phyloP scores from a whole-genome alignment of 805 yeast species.

The Candida andamanensis region DNA sequence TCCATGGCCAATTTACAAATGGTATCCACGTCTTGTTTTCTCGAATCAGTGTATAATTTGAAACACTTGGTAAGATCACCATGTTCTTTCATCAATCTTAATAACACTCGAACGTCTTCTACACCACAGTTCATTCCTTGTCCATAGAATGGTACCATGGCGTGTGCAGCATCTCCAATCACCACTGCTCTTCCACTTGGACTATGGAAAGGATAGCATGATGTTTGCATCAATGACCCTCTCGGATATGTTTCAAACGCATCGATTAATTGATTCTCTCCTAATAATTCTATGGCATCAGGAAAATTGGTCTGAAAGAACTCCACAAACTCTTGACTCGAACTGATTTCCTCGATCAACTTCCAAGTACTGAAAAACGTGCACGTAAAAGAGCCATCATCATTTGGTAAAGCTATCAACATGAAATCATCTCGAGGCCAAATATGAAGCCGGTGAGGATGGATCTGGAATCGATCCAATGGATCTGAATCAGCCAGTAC shows the following conservation, averaged over 20 bases:
- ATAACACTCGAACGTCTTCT: conserved; percentile 74
- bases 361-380: conserved; percentile 84
- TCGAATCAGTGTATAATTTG: conserved; percentile 43
- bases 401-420: conserved; percentile 86
- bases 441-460: conserved; percentile 78
- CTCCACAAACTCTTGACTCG: conserved; percentile 38
- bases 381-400: conserved; percentile 82
- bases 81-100: conserved; percentile 35
- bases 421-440: conserved; percentile 88
- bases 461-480: conserved; percentile 43
- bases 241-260: conserved; percentile 60
- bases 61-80: conserved; percentile 48
- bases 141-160: conserved; percentile 98
- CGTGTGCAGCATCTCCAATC: conserved; percentile 91
- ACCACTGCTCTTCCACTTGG: conserved; percentile 56
- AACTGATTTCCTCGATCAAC: conserved; percentile 49
- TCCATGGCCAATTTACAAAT: conserved; percentile 74
- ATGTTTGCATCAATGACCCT: conserved; percentile 72
- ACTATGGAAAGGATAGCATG: conserved; percentile 64
- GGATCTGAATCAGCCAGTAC: conserved; percentile 11
- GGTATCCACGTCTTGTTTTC: conserved; percentile 67
- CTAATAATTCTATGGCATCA: conserved; percentile 70
- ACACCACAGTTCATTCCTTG: conserved; percentile 97
- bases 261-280: conserved; percentile 44
- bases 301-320: conserved; percentile 64